Evolutionary conservation across 768 basidiomycete species (phyloP).

Genomic region (Leccinum imitatum): DNA sequence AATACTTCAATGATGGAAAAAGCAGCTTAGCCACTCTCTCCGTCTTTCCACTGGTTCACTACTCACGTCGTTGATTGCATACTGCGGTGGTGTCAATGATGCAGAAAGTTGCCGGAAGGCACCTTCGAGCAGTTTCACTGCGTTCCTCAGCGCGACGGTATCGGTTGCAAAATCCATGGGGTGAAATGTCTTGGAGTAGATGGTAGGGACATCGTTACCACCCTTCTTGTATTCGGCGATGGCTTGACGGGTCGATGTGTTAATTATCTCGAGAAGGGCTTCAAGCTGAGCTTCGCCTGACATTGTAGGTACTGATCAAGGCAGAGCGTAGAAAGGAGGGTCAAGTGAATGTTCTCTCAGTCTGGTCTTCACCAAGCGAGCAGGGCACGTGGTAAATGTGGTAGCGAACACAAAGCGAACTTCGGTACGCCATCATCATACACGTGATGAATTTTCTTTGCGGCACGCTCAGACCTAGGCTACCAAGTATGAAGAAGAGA

Average conservation of each 20-base stretch:
- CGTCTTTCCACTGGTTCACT: neutral
- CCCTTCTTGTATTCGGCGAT: constrained; percentile 28
- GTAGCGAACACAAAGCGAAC: no score
- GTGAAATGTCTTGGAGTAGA: constrained; percentile 22
- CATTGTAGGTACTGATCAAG: constrained; percentile 7
- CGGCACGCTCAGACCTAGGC: no score
- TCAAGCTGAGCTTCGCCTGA: constrained; percentile 17
- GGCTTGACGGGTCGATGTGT: constrained; percentile 25
- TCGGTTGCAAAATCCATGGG: constrained; percentile 23
- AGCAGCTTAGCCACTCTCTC: neutral
- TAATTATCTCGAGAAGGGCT: constrained; percentile 28
- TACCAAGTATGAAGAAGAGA: no score
- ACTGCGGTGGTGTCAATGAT: constrained; percentile 27
- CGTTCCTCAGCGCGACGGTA: constrained; percentile 24
- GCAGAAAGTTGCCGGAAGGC: constrained; percentile 28
- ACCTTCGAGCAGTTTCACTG: constrained; percentile 26
- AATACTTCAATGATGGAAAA: constrained; percentile 6
- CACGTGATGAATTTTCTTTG: no score
- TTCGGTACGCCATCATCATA: no score
- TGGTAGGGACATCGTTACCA: constrained; percentile 22
- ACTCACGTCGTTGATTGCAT: constrained; percentile 26
- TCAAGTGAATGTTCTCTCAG: neutral
- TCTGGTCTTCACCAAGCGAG: neutral
- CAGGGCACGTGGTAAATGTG: no score
- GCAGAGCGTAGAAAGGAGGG: neutral